Percentiles rank a stretch among this genome's conserved stretches.
These are phyloP conservation scores for Plicaturopsis crispa DNA, from an alignment of 768 basidiomycete genomes.

Conservation along the genomic window DNA sequence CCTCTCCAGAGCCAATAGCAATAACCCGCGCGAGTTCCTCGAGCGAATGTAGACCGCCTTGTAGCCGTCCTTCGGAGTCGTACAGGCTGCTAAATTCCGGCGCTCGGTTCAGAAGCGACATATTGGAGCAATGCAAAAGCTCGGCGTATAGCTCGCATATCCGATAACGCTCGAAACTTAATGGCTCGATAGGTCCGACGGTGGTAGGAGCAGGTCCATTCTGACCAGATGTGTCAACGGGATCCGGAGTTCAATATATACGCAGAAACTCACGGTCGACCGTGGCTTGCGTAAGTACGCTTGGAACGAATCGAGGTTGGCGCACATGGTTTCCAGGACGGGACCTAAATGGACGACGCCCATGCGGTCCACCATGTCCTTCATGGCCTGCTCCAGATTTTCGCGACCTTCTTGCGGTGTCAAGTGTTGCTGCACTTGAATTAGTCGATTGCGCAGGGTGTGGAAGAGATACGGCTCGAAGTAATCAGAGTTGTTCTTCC, in stretches of 20 bases:
- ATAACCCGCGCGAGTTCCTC: slow-evolving; percentile 87
- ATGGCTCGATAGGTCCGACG: slow-evolving; percentile 64
- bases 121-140: slow-evolving; percentile 95
- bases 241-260: slow-evolving; percentile 6
- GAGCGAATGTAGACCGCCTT: slow-evolving; percentile 78
- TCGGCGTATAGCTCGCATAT: slow-evolving; percentile 97
- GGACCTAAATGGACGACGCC: slow-evolving; percentile 88
- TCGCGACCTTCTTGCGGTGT: slow-evolving; percentile 55
- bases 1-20: slow-evolving; percentile 49
- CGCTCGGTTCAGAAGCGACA: slow-evolving; percentile 88
- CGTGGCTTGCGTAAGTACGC: slow-evolving; percentile 63
- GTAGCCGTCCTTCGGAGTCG: slow-evolving; percentile 75
- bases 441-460: slow-evolving; percentile 83
- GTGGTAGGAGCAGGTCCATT: slow-evolving; percentile 65
- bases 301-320: slow-evolving; percentile 62
- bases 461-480: slow-evolving; percentile 98
- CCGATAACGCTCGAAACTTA: slow-evolving; percentile 92
- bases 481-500: slow-evolving; percentile 98
- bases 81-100: slow-evolving; percentile 64
- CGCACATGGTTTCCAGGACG: slow-evolving; percentile 67
- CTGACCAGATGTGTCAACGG: slow-evolving; percentile 28
- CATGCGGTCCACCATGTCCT: slow-evolving; percentile 77
- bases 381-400: slow-evolving; percentile 63
- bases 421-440: slow-evolving; percentile 66
- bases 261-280: slow-evolving; percentile 51